These are phyloP conservation scores for Tillandsia fasciculata DNA, from an alignment of 176 grass and related monocot species.

Conservation along the genomic window DNA sequence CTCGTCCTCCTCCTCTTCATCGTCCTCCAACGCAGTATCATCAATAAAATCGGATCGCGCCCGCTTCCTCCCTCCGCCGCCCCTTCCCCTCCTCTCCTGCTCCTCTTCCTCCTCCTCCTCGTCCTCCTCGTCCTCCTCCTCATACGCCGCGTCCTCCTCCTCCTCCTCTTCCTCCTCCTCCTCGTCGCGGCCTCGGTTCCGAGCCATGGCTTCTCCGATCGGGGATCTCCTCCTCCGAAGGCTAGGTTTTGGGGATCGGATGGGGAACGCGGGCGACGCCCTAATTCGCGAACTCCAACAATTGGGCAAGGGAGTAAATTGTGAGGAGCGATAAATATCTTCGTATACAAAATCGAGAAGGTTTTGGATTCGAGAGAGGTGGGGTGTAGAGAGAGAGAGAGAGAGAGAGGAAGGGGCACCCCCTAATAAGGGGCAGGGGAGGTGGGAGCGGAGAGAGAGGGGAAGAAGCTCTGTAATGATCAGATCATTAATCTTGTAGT, in stretches of 20 bases:
- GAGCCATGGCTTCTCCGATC: conserved; percentile 38
- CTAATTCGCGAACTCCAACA: too few relatives aligned
- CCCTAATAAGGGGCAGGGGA: background rate
- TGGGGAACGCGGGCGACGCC: too few relatives aligned
- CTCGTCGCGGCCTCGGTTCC: conserved; percentile 47
- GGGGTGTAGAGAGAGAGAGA: too few relatives aligned
- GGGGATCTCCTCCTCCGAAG: background rate
- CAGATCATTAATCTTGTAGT: too few relatives aligned
- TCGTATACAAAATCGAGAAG: conserved; percentile 2
- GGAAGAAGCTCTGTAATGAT: too few relatives aligned
- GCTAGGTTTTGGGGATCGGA: background rate
- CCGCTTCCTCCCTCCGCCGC: conserved; percentile 38
- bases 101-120: conserved; percentile 56
- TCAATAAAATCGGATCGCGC: conserved; percentile 69
- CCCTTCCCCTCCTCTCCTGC: conserved; percentile 33
- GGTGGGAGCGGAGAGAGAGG: too few relatives aligned
- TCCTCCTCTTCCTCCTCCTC: conserved; percentile 53
- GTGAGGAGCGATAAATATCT: too few relatives aligned
- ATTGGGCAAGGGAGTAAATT: too few relatives aligned
- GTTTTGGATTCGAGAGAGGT: conserved; percentile 37
- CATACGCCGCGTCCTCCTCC: conserved; percentile 39
- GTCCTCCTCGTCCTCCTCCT: conserved; percentile 37
- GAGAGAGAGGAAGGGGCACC: conserved; percentile 15
- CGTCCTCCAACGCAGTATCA: conserved; percentile 82
- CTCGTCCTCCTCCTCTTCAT: conserved; percentile 74